Evolutionary conservation across 139 green algal genomes (phyloP), one percentile per base, ranked within the genome.

Genomic region (Ostreobium quekettii): DNA sequence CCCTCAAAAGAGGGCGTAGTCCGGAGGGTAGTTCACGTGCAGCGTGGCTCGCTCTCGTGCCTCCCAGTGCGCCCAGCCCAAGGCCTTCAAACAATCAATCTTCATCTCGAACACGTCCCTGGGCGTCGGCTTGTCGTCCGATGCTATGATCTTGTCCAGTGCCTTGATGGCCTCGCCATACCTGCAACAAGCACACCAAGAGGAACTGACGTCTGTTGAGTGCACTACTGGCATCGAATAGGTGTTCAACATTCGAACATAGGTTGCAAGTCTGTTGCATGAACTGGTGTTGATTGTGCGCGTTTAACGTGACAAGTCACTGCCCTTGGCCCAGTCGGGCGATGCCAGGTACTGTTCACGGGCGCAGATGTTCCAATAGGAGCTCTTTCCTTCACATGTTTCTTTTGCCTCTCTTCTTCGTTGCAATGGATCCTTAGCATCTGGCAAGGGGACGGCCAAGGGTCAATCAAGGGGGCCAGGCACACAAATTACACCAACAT

Each of bases 11-110:
- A 78, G 76, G 29, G 72, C 73, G 59, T 77, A 81, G 19, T 62
- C 64, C 29, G 47, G 11, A 11, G 84, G 84, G 68, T 86, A 90
- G 19, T 56, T 67, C 11, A 80, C 57, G 0, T 65, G 47, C 29
- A 82, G 46, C 47, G 73, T 58, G 0, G 59, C 67, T 56, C 58
- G 46, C 58, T 83, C 79, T 56, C 79, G 61, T 8, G 29, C 29
- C 57, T 69, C 72, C 79, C 82, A 88, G 63, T 89, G 82, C n/a
- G 26, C 8, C 86, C 85, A 90, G n/a, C 83, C 80, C 62, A 87
- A 58, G 36, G 60, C 29, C 38, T 39, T 1, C 53, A 86, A 56
- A 42, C 88, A 75, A 33, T 72, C 64, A 24, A 37, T 37, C 38
- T 74, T 76, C 22, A 79, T 63, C 61, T 85, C 56, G 15, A 77